These are phyloP conservation scores for Wallemia hederae DNA, from an alignment of 1,284 basidiomycete species.

Conservation along the genomic window DNA sequence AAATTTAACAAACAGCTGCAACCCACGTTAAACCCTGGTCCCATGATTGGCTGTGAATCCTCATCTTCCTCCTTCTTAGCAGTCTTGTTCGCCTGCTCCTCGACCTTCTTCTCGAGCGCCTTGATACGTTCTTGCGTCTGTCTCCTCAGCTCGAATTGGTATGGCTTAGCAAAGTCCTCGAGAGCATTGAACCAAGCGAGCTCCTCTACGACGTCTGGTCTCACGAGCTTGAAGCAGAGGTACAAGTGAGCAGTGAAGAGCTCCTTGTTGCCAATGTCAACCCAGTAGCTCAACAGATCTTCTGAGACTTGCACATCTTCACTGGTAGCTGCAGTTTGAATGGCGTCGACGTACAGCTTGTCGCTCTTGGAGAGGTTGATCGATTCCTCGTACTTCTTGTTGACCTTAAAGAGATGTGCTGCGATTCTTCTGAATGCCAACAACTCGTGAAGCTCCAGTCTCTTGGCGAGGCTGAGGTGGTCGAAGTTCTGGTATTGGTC, in stretches of 20 bases:
- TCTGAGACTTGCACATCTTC: conserved; percentile 57
- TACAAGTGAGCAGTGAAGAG: conserved; percentile 76
- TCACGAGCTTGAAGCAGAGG: conserved; percentile 71
- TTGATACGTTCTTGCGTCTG: conserved; percentile 16
- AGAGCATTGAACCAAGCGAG: conserved; percentile 81
- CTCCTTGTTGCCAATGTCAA: conserved; percentile 93
- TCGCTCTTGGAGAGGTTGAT: conserved; percentile 82
- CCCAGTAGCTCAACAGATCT: conserved; percentile 74
- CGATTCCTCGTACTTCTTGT: conserved; percentile 75
- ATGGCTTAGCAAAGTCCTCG: conserved; percentile 89
- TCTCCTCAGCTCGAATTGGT: conserved; percentile 20
- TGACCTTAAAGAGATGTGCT: conserved; percentile 94
- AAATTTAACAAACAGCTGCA: neutral
- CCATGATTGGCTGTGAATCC: conserved; percentile 49
- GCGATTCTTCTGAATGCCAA: conserved; percentile 86
- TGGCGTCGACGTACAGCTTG: conserved; percentile 84
- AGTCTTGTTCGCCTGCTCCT: conserved; percentile 47
- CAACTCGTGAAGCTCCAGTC: conserved; percentile 66
- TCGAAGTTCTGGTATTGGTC: conserved; percentile 98
- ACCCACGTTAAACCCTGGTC: conserved; percentile 19
- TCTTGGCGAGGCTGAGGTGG: conserved; percentile 54
- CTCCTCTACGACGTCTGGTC: conserved; percentile 75
- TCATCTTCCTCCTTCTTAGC: conserved; percentile 61
- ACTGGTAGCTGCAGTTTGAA: conserved; percentile 70
- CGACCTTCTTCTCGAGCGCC: conserved; percentile 49